Percentiles rank a stretch among this genome's conserved stretches.
Conservation (phyloP, 2,329 filamentous ascomycete genomes). For the Teratosphaeria zuluensis region DNA sequence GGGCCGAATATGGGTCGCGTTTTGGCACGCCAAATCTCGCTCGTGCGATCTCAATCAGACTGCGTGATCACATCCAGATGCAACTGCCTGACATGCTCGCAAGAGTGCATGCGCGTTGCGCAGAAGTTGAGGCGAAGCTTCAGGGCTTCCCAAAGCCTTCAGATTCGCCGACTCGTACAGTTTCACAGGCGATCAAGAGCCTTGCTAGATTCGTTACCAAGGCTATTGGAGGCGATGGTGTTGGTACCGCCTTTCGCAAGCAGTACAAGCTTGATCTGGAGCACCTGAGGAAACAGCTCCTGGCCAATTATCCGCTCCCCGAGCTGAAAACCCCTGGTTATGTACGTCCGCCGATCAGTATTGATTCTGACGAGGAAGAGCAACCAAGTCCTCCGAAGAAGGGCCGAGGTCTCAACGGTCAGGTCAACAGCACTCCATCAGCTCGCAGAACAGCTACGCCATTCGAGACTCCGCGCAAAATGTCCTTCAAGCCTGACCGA, state of each 20-base stretch:
- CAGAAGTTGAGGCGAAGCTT: slow-evolving; percentile 47
- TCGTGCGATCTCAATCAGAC: slow-evolving; percentile 35
- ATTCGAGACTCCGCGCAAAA: neutral
- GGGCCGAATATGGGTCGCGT: slow-evolving; percentile 31
- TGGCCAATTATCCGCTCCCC: too few relatives aligned
- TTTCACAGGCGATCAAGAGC: slow-evolving; percentile 49
- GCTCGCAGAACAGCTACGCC: neutral
- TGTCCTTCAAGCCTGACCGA: too few relatives aligned
- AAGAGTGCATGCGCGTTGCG: slow-evolving; percentile 39
- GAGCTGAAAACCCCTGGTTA: too few relatives aligned
- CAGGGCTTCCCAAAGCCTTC: slow-evolving; percentile 51
- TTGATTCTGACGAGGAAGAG: slow-evolving; percentile 13
- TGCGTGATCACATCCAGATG: slow-evolving; percentile 37
- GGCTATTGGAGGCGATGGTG: slow-evolving; percentile 42
- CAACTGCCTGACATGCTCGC: slow-evolving; percentile 33
- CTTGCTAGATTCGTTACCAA: slow-evolving; percentile 48
- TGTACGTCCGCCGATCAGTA: slow-evolving; percentile 6
- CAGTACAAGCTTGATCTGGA: too few relatives aligned
- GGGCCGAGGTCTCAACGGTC: slow-evolving; percentile 17
- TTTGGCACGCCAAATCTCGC: slow-evolving; percentile 48
- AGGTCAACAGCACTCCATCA: neutral
- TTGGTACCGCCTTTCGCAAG: too few relatives aligned
- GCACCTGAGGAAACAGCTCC: too few relatives aligned
- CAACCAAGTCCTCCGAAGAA: slow-evolving; percentile 22
- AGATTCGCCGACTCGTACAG: slow-evolving; percentile 54